A percentile compares a stretch with the other conserved stretches of the same genome.
Evolutionary conservation across 345 rosid genomes (phyloP).

Genomic region (Salix caprea): DNA sequence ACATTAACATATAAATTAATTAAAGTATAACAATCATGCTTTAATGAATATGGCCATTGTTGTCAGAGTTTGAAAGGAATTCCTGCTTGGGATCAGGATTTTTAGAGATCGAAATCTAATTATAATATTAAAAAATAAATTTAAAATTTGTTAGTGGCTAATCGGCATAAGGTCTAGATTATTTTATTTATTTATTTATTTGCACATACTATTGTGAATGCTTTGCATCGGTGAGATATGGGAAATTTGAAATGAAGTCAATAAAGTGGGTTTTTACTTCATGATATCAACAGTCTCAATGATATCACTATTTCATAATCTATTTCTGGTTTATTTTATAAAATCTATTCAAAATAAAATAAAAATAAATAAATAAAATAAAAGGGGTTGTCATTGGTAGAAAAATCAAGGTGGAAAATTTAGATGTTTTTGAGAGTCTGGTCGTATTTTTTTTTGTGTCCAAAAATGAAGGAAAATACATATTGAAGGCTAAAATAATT

Average conservation of each 20-base stretch:
- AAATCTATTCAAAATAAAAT: too few relatives aligned
- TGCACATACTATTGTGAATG: background rate
- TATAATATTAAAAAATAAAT: background rate
- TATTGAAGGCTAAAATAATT: too few relatives aligned
- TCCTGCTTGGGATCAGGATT: too few relatives aligned
- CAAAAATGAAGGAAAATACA: too few relatives aligned
- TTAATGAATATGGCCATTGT: background rate
- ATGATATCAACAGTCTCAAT: conserved; percentile 14
- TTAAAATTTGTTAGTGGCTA: background rate
- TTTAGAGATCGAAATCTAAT: background rate
- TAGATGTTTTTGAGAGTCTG: too few relatives aligned
- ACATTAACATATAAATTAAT: too few relatives aligned
- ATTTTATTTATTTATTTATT: background rate
- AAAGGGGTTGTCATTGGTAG: too few relatives aligned
- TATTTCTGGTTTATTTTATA: too few relatives aligned
- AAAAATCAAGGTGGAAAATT: too few relatives aligned
- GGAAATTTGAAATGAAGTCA: conserved; percentile 1
- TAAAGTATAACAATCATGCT: too few relatives aligned
- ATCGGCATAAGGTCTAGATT: background rate
- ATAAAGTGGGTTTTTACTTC: background rate
- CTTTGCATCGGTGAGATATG: background rate
- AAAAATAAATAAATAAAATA: too few relatives aligned
- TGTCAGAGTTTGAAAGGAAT: too few relatives aligned
- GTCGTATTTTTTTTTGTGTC: accelerated
- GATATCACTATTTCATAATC: background rate